These are phyloP conservation scores for Alternaria alternata DNA, from an alignment of 2,329 filamentous ascomycete genomes.

Conservation along the genomic window DNA sequence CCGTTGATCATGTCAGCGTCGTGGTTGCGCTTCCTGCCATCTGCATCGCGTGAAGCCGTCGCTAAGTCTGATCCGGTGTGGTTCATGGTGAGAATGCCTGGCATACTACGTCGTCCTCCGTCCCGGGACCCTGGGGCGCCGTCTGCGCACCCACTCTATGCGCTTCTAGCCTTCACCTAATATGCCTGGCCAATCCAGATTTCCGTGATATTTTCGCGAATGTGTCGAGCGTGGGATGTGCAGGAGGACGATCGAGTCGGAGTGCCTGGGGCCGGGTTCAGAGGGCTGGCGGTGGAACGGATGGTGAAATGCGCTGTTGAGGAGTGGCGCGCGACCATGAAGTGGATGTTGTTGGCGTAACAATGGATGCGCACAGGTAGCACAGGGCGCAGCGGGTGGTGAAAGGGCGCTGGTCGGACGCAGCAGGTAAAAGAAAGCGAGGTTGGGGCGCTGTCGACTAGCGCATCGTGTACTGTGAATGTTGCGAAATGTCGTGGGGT, in stretches of 20 bases:
- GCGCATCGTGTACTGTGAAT: conserved; percentile 16
- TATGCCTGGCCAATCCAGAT: not conserved
- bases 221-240: not conserved
- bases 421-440: conserved; percentile 19
- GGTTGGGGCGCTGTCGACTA: not conserved
- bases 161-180: conserved; percentile 8
- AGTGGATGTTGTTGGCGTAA: not conserved
- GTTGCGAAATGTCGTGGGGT: conserved; percentile 11
- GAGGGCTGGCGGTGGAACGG: not conserved
- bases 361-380: conserved; percentile 13
- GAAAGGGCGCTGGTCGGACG: conserved; percentile 20
- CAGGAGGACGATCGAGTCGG: not conserved
- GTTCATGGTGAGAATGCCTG: conserved; percentile 59
- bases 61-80: conserved; percentile 52
- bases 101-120: conserved; percentile 53
- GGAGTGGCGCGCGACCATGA: not conserved
- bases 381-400: conserved; percentile 13
- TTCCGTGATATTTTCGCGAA: not conserved
- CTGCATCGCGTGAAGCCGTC: conserved; percentile 37
- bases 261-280: not conserved
- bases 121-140: conserved; percentile 41
- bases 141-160: conserved; percentile 37
- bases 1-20: conserved; percentile 45
- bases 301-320: conserved; percentile 2
- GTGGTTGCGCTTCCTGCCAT: conserved; percentile 41